A percentile compares a stretch with the other conserved stretches of the same genome.
These are phyloP conservation scores for Sesbania bispinosa DNA, from an alignment of 306 rosid species.

Conservation along the genomic window DNA sequence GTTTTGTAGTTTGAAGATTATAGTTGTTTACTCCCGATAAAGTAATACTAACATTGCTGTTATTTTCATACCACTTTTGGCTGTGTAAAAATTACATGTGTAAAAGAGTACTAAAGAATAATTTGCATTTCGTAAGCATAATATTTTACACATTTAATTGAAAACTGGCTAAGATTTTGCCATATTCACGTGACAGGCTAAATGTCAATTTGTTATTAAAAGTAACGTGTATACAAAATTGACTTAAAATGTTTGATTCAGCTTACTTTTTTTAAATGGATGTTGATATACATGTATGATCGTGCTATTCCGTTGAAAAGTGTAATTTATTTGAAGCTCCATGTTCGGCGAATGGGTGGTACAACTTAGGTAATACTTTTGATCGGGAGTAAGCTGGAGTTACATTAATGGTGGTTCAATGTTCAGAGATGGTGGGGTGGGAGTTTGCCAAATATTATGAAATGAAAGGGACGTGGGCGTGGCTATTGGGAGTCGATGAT, in stretches of 20 bases:
- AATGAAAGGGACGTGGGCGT: too few species aligned
- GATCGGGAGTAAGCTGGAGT: too few species aligned
- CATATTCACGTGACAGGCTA: not conserved
- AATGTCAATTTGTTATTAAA: not conserved
- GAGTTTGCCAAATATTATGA: too few species aligned
- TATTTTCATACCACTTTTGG: not conserved
- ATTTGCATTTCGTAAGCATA: not conserved
- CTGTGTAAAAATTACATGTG: not conserved
- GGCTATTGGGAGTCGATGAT: too few species aligned
- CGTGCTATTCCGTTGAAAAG: not conserved
- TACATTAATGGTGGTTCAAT: too few species aligned
- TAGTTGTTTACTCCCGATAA: slow-evolving; percentile 7
- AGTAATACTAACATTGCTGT: not conserved
- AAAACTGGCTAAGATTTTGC: not conserved
- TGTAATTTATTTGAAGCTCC: too few species aligned
- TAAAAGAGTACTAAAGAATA: too few species aligned
- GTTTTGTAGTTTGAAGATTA: slow-evolving; percentile 19
- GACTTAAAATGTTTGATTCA: not conserved
- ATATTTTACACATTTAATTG: not conserved
- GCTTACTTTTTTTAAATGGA: not conserved
- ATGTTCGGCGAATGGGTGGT: too few species aligned
- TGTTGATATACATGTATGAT: not conserved
- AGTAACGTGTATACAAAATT: not conserved
- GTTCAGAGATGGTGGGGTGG: too few species aligned
- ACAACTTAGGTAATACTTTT: too few species aligned